phyloP scores from a whole-genome alignment of 2,329 filamentous ascomycete species.

The Fusarium euwallaceae region DNA sequence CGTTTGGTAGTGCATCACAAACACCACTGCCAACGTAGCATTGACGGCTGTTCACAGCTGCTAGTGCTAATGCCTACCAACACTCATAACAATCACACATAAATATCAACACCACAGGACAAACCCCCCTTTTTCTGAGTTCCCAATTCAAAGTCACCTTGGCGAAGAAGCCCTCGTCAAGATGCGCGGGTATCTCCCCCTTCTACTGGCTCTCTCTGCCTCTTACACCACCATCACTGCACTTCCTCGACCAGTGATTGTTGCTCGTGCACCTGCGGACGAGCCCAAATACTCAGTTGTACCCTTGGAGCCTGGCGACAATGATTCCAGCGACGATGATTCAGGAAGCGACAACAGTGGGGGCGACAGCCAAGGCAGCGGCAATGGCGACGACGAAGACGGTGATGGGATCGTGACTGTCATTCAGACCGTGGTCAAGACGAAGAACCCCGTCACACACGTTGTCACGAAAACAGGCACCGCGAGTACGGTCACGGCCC shows the following conservation, averaged over 20 bases:
- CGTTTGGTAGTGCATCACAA: slow-evolving; percentile 25
- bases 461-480: slow-evolving; percentile 46
- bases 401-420: slow-evolving; percentile 49
- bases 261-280: slow-evolving; percentile 40
- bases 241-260: slow-evolving; percentile 46
- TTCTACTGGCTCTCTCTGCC: slow-evolving; percentile 50
- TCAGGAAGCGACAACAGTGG: slow-evolving; percentile 38
- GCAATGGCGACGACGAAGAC: slow-evolving; percentile 27
- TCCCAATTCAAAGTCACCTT: not conserved
- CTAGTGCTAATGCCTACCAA: slow-evolving; percentile 31
- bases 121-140: not conserved
- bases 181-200: slow-evolving; percentile 49
- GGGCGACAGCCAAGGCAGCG: slow-evolving; percentile 21
- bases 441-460: slow-evolving; percentile 45
- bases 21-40: not conserved
- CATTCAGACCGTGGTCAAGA: slow-evolving; percentile 51
- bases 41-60: slow-evolving; percentile 26
- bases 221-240: slow-evolving; percentile 44
- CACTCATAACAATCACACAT: not conserved
- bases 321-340: slow-evolving; percentile 36
- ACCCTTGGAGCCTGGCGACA: slow-evolving; percentile 52
- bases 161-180: slow-evolving; percentile 36
- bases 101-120: slow-evolving; percentile 4
- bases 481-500: slow-evolving; percentile 46
- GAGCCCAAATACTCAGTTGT: slow-evolving; percentile 56